Evolutionary conservation across 2,329 filamentous ascomycete genomes (phyloP), one percentile per base, ranked within the genome.

Genomic region (Fusarium buharicum): DNA sequence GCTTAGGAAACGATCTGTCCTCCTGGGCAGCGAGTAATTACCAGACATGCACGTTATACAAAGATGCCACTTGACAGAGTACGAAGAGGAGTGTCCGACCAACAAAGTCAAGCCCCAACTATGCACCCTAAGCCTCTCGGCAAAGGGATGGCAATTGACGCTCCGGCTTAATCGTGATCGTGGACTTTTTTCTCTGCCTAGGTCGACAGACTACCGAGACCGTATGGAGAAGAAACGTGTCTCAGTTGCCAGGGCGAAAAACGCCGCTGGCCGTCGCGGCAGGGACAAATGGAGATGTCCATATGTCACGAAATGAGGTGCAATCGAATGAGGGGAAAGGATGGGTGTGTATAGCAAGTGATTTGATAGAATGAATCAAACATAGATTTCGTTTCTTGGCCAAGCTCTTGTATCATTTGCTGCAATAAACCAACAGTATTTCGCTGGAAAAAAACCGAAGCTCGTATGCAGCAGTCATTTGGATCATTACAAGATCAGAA

Each of bases 121-220:
- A 97, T 87, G 89, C 91, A 90, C 87, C 87, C 82, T 79, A 76
- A 76, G 82, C 86, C 90, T 96, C 80, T 96, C 91, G 81, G 86
- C 79, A 79, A 81, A 82, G 83, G 87, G 84, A 87, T 88, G 91
- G 85, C 89, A 93, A 87, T 88, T 89, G 88, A 86, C 86, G 91
- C 93, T 96, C 93, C 93, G 93, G 93, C 93, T 97, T 97, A 97
- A 95, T 96, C 90, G 92, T 89, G 91, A 92, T 92, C 90, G 72
- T 66, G 59, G 62, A 56, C 59, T 76, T 85, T 86, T 76, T 77
- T 96, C 85, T 96, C 82, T 90, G 93, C 92, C 91, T 85, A 59
- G 66, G 77, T 79, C 83, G 86, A 90, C 88, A 84, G 84, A 83
- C 82, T 90, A 95, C 92, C 90, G 91, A 92, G 85, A 85, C 81